Evolutionary conservation across 2,329 filamentous ascomycete genomes (phyloP).

Genomic region (Xylaria digitata): DNA sequence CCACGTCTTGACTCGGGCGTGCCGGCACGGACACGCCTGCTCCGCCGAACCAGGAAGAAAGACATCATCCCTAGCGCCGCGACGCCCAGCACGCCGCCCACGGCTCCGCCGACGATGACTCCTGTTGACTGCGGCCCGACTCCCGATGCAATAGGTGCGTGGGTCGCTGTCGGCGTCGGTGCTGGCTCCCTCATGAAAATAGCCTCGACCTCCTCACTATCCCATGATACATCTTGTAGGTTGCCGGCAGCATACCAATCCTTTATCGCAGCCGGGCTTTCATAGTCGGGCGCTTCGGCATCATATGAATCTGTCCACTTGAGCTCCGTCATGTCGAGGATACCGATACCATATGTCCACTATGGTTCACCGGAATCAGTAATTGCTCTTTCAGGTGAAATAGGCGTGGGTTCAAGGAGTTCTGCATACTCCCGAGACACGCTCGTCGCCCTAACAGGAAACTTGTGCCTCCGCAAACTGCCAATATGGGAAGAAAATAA

Average conservation of each 20-base stretch:
- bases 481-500: too few species aligned
- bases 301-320: slow-evolving; percentile 52
- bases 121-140: slow-evolving; percentile 30
- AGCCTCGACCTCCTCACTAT: slow-evolving; percentile 40
- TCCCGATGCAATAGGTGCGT: not conserved
- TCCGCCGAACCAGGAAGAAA: slow-evolving; percentile 35
- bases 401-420: too few species aligned
- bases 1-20: slow-evolving; percentile 15
- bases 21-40: slow-evolving; percentile 20
- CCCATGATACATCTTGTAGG: slow-evolving; percentile 46
- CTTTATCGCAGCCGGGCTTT: slow-evolving; percentile 49
- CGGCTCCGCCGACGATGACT: slow-evolving; percentile 43
- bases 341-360: slow-evolving; percentile 53
- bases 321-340: slow-evolving; percentile 55
- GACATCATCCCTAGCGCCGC: slow-evolving; percentile 29
- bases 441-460: too few species aligned
- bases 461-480: too few species aligned
- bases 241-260: slow-evolving; percentile 51
- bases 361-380: too few species aligned
- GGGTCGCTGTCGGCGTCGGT: slow-evolving; percentile 6
- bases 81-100: slow-evolving; percentile 42
- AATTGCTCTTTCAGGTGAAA: too few species aligned
- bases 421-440: too few species aligned
- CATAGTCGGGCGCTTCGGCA: slow-evolving; percentile 50
- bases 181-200: slow-evolving; percentile 42